phyloP scores from a whole-genome alignment of 441 rosid species.

The Mallotus repandus region DNA sequence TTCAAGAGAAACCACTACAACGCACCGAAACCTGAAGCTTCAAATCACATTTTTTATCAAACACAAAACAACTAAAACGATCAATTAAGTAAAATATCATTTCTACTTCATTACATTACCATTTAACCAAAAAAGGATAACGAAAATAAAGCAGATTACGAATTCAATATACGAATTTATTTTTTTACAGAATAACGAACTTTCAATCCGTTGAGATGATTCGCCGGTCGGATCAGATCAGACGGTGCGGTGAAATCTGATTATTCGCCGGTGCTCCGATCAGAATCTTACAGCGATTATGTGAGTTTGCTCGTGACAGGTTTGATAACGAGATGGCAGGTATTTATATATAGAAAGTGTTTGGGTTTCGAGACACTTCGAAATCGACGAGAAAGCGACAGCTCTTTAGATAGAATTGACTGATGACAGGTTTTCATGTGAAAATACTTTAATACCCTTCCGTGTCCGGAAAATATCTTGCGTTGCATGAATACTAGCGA shows the following conservation, averaged over 20 bases:
- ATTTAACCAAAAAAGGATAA: neutral
- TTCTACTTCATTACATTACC: neutral
- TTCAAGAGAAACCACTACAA: neutral
- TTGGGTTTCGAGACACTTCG: constrained; percentile 17
- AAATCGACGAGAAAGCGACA: neutral
- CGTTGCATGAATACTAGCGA: neutral
- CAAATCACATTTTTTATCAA: neutral
- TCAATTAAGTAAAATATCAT: neutral
- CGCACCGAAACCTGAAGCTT: neutral
- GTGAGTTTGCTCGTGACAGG: neutral
- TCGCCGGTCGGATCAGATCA: neutral
- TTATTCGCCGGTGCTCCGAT: constrained; percentile 14
- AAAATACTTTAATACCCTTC: constrained; percentile 1
- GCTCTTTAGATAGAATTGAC: too few relatives aligned
- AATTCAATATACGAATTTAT: neutral
- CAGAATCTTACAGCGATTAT: neutral
- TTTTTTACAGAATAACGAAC: constrained; percentile 53
- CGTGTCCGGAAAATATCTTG: neutral
- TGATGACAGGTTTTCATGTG: neutral
- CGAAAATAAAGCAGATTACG: neutral
- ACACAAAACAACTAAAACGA: neutral
- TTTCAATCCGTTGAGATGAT: constrained; percentile 39
- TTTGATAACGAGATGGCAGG: neutral
- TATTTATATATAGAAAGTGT: neutral
- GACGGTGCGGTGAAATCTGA: neutral